These are phyloP conservation scores for Penicillium simplicissimum DNA, from an alignment of 495 filamentous ascomycete species.

Conservation along the genomic window DNA sequence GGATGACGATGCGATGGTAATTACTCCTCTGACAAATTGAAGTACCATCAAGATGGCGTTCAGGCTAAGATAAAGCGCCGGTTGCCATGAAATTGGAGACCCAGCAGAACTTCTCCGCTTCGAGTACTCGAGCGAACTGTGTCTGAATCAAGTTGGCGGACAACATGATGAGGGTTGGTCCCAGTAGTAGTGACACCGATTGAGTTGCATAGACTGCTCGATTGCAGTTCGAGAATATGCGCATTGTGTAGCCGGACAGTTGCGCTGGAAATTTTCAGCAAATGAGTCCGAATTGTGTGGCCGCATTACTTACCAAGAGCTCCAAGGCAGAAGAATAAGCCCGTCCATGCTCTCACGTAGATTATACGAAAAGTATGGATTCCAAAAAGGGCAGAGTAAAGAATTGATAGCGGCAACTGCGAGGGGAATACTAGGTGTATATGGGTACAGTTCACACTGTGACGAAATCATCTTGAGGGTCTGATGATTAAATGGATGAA, in stretches of 20 bases:
- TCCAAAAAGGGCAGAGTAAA: constrained; percentile 2
- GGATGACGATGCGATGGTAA: constrained; percentile 1
- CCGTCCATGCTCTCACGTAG: constrained; percentile 5
- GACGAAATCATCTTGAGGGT: neutral
- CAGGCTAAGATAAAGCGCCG: neutral
- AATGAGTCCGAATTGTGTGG: neutral
- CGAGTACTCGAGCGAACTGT: constrained; percentile 1
- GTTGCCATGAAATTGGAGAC: constrained; percentile 1
- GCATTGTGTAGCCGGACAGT: constrained; percentile 8
- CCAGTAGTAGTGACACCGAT: constrained; percentile 11
- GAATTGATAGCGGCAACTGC: constrained; percentile 7
- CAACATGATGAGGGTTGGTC: constrained; percentile 17
- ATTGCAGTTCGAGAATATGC: constrained; percentile 8
- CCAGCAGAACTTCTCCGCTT: neutral
- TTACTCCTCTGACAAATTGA: constrained; percentile 4
- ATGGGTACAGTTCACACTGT: constrained; percentile 9
- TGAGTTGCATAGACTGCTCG: constrained; percentile 10
- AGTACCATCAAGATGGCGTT: constrained; percentile 7
- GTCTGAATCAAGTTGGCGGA: constrained; percentile 15
- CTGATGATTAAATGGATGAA: neutral
- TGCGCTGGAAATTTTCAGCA: neutral
- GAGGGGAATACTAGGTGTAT: constrained; percentile 7
- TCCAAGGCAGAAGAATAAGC: constrained; percentile 7
- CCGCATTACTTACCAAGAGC: constrained; percentile 3
- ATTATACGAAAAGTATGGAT: constrained; percentile 5